Evolutionary conservation across 768 basidiomycete species (phyloP), one percentile per base, ranked within the genome.

Genomic region (Cystofilobasidium capitatum): DNA sequence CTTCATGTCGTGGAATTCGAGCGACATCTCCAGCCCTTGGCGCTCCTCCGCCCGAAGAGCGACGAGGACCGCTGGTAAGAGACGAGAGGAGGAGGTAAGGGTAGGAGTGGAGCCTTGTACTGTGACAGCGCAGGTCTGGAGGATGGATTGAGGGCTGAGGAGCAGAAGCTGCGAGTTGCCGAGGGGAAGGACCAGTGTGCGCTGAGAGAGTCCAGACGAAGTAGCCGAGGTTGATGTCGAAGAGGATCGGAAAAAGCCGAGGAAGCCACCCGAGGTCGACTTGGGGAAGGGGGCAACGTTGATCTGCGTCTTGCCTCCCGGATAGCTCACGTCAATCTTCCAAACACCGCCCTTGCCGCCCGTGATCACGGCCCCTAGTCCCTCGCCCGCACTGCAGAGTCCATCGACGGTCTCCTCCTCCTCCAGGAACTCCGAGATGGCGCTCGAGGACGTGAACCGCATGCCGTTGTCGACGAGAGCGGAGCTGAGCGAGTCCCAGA

Each of bases 401-500:
- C 66, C 73, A 22, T 68, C 66, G 29, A 77, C 75, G 26, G 75
- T 71, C 54, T 75, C 73, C 17, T 70, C 75, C 13, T 76, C 65
- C 13, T 70, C 66, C 0, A 76, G 47, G 17, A 55, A 31, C 29
- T 26, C 3, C 17, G 58, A 37, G n/a, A 31, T 36, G 2, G 71
- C 61, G n/a, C 70, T 57, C 13, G 71, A 58, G 4, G 69, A 47
- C 35, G 73, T 72, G 62, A 68, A 78, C 16, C 77, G 71, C 35
- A 77, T 39, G 9, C 68, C 78, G 16, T 74, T 75, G 42, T 76
- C 78, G 20, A 75, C 72, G 29, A 79, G 71, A 10, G 77, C 75
- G 13, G 72, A 49, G 29, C 72, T 72, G 69, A 93, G 86, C 69
- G 85, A 87, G 65, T 91, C 86, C 92, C 92, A 97, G 75, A 89